phyloP scores from a whole-genome alignment of 2,329 filamentous ascomycete species.

The Aspergillus candidus region DNA sequence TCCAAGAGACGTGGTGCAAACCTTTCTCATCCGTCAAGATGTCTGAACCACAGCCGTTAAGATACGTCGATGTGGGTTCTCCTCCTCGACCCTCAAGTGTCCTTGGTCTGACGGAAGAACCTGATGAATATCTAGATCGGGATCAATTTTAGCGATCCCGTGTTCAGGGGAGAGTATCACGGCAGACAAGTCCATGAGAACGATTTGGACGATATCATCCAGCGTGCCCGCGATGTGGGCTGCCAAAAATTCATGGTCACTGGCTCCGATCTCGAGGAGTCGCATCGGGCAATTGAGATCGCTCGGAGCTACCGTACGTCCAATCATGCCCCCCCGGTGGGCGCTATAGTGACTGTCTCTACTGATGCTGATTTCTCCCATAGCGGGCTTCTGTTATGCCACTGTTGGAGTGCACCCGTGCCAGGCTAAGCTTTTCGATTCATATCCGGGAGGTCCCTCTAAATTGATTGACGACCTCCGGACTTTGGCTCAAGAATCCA shows the following conservation, averaged over 20 bases:
- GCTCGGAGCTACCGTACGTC: constrained; percentile 66
- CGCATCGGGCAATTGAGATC: constrained; percentile 65
- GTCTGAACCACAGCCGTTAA: constrained; percentile 32
- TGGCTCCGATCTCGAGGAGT: constrained; percentile 77
- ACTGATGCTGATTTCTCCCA: constrained; percentile 8
- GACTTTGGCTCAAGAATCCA: constrained; percentile 56
- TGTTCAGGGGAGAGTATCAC: constrained; percentile 79
- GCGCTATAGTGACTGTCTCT: constrained; percentile 12
- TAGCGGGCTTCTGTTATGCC: constrained; percentile 75
- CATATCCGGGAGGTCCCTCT: constrained; percentile 42
- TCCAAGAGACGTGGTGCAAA: constrained; percentile 9
- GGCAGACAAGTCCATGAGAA: constrained; percentile 57
- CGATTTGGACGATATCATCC: constrained; percentile 59
- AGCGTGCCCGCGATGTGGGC: constrained; percentile 68
- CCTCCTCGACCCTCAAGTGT: not conserved
- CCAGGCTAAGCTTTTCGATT: constrained; percentile 70
- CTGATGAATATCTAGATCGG: constrained; percentile 57
- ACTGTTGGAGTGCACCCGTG: constrained; percentile 95
- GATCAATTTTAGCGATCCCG: constrained; percentile 91
- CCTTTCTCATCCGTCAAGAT: constrained; percentile 20
- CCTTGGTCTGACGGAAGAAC: constrained; percentile 10
- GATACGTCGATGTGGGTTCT: constrained; percentile 44
- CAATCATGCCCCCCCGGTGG: too few species aligned
- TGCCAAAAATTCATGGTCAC: constrained; percentile 90
- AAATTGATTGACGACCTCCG: constrained; percentile 54